Evolutionary conservation across 495 filamentous ascomycete genomes (phyloP), one percentile per base, ranked within the genome.

Genomic region (Hyaloscypha variabilis): DNA sequence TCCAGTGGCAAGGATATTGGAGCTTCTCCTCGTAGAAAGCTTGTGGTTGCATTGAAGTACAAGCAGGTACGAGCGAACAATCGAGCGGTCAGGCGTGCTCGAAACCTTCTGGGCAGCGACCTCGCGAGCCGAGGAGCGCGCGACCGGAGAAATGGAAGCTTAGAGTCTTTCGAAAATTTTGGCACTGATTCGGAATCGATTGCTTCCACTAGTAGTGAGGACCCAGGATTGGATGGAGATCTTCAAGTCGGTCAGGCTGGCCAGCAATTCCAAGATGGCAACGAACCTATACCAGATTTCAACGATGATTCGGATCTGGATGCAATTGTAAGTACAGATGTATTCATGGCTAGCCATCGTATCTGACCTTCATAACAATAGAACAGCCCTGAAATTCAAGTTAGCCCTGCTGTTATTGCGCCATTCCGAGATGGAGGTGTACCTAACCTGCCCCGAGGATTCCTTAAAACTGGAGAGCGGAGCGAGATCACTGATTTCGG

Each of bases 401-500:
- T 14, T 2, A 42, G 39, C 39, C 8, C 39, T 3, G 39, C 39
- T 42, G 39, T 14, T 42, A 14, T 42, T 42, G 39, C 39, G 14
- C 39, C 39, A 14, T 42, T 42, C 14, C 6, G 39, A 6, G 39
- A 42, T 2, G 39, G 39, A 11, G 39, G 39, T 42, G 4, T 42
- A 14, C 39, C 39, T 14, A 42, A 42, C 13, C 8, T 42, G 17
- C 14, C 39, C 6, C 3, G 39, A 14, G 17, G 3, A 42, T 19
- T 13, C 39, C 61, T 56, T 63, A 52, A 17, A 63, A 51, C 28
- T 56, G 61, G 25, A 63, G 55, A 25, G 61, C 61, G 21, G 51
- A 63, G 39, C 56, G 50, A 56, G 56, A 49, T 64, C 30, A 39
- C 28, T 29, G 62, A 64, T 52, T 58, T 57, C 19, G 62, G 62